Base-by-base conservation (phyloP, 208 protist species). In the Naegleria lovaniensis region DNA sequence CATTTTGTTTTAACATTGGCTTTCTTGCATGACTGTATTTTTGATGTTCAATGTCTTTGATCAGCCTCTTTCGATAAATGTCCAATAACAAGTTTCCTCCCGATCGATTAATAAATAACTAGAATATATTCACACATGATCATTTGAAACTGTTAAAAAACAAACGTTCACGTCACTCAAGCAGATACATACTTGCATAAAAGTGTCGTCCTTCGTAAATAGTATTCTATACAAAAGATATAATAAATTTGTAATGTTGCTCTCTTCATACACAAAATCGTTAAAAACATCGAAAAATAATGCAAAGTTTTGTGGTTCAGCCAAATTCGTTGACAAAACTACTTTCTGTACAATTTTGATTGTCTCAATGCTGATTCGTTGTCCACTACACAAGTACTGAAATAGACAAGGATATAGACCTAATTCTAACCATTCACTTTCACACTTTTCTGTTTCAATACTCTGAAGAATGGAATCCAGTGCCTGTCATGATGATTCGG, bases 251-350 rank as follows among this genome's bases (percentile, higher is more conserved):
- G 67, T 79, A 36, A 79, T 79, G 25, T 79, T 79, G 9, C n/a
- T 19, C n/a, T 79, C 67, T n/a, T 79, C 67, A 79, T 79, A 79
- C 0, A 79, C 67, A 79, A 79, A 79, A 79, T 79, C 67, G 67
- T 36, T 79, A 79, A 79, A 79, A 25, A 36, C 67, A 36, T 79
- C 67, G 25, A 29, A 36, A 79, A 79, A 79, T 36, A 36, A 36
- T 15, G 29, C 7, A 79, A 79, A 79, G 67, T 79, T 79, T 79
- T 79, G 67, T 36, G 67, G 16, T 36, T 79, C 67, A 36, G 67
- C 9, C 29, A 79, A 79, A 36, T 79, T 79, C 9, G 67, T 79
- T 36, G 6, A 36, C 67, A 79, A 36, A 2, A 79, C 1, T 36
- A 79, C 25, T 33, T 79, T 79, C 29, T 79, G 13, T 11, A 79